Conservation (phyloP, 306 rosid genomes). For the Coriaria nepalensis region DNA sequence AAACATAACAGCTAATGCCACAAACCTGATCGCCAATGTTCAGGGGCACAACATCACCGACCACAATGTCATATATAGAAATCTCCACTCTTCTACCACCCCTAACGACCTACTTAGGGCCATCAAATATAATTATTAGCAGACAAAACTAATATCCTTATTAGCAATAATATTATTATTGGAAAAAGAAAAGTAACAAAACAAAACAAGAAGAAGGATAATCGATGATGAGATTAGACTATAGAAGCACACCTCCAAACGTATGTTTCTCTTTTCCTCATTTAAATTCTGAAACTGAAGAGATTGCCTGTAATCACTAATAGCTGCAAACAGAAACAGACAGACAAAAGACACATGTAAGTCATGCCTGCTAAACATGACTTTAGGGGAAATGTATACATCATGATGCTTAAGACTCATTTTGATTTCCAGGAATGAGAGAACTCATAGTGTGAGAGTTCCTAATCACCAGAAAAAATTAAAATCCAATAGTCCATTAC, state of each 20-base stretch:
- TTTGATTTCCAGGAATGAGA: too few species aligned
- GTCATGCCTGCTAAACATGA: background rate
- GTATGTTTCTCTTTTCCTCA: constrained; percentile 93
- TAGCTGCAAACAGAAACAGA: constrained; percentile 32
- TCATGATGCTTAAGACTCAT: too few species aligned
- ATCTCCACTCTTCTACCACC: constrained; percentile 80
- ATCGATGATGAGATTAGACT: background rate
- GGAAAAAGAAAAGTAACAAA: too few species aligned
- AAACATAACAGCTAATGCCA: constrained; percentile 4
- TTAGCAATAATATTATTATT: too few species aligned
- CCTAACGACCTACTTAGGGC: constrained; percentile 54
- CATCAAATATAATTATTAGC: constrained; percentile 7
- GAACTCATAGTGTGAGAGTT: too few species aligned
- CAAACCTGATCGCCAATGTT: constrained; percentile 79
- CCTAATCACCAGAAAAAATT: too few species aligned
- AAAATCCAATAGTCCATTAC: too few species aligned
- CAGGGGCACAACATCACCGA: constrained; percentile 85
- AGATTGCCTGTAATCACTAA: constrained; percentile 89
- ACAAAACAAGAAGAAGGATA: too few species aligned
- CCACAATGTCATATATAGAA: constrained; percentile 82
- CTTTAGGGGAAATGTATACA: background rate
- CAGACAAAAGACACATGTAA: constrained; percentile 1
- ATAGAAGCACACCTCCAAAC: constrained; percentile 46
- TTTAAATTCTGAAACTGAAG: constrained; percentile 88
- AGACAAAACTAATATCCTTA: background rate